Conservation (phyloP, 1,139 yeast species). For the Ashbya aceris region DNA sequence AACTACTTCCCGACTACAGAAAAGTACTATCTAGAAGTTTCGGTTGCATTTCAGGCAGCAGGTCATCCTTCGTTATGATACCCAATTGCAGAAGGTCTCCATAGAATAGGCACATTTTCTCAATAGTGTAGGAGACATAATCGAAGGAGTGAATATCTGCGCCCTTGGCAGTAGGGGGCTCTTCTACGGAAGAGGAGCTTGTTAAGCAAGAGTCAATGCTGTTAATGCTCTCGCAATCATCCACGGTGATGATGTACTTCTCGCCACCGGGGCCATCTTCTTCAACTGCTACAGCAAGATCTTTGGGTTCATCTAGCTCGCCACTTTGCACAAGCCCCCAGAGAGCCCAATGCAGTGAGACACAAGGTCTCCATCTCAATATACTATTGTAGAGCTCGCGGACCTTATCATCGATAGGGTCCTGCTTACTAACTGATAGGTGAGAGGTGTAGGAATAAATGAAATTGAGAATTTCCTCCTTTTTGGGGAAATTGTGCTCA, state of each 20-base stretch:
- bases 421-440: constrained; percentile 17
- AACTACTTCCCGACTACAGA: constrained; percentile 2
- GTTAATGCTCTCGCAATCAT: constrained; percentile 19
- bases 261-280: constrained; percentile 39
- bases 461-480: constrained; percentile 59
- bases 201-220: constrained; percentile 13
- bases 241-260: constrained; percentile 31
- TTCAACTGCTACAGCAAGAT: constrained; percentile 15
- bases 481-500: constrained; percentile 52
- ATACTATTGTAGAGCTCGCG: constrained; percentile 54
- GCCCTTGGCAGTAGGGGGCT: constrained; percentile 26
- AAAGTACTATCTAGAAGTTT: constrained; percentile 6
- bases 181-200: not conserved
- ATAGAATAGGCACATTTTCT: constrained; percentile 63
- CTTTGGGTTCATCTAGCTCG: constrained; percentile 21
- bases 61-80: constrained; percentile 34
- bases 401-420: constrained; percentile 44
- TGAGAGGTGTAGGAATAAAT: constrained; percentile 58
- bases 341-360: constrained; percentile 71
- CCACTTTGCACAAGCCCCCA: constrained; percentile 89
- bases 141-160: constrained; percentile 67
- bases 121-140: constrained; percentile 63
- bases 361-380: constrained; percentile 72
- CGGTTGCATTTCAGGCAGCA: constrained; percentile 3
- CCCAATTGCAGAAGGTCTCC: constrained; percentile 67